Percentiles rank a stretch among this genome's conserved stretches.
Evolutionary conservation across 2,329 filamentous ascomycete genomes (phyloP).

Genomic region (Penicillium sp.): DNA sequence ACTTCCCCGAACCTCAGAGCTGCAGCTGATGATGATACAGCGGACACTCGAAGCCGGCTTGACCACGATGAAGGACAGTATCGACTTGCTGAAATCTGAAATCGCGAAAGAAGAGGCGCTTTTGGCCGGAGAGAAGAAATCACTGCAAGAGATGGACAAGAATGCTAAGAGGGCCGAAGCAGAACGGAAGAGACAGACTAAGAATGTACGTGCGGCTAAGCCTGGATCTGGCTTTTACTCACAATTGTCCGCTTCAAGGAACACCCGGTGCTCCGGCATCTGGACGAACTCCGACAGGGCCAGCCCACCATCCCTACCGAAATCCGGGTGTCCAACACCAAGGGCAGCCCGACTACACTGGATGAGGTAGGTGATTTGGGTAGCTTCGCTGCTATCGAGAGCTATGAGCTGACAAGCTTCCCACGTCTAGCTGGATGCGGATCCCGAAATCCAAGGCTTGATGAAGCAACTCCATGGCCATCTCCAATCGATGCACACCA

Average conservation of each 20-base stretch:
- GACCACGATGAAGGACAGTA: slow-evolving; percentile 40
- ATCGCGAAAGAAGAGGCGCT: slow-evolving; percentile 44
- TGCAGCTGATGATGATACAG: slow-evolving; percentile 25
- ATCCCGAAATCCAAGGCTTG: slow-evolving; percentile 37
- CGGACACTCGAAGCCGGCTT: slow-evolving; percentile 39
- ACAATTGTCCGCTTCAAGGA: slow-evolving; percentile 29
- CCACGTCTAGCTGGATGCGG: slow-evolving; percentile 39
- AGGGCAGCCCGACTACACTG: slow-evolving; percentile 27
- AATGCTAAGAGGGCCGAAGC: slow-evolving; percentile 42
- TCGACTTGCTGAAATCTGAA: slow-evolving; percentile 41
- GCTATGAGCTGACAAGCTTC: not conserved
- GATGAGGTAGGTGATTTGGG: slow-evolving; percentile 33
- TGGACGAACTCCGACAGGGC: slow-evolving; percentile 26
- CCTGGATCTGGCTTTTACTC: slow-evolving; percentile 7
- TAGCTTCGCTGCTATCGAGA: not conserved
- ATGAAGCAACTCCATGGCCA: slow-evolving; percentile 44
- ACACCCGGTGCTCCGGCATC: slow-evolving; percentile 40
- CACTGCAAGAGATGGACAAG: slow-evolving; percentile 43
- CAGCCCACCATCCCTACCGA: slow-evolving; percentile 21
- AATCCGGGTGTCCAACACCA: slow-evolving; percentile 28
- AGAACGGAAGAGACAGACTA: slow-evolving; percentile 41
- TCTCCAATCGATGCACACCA: slow-evolving; percentile 46
- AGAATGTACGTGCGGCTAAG: slow-evolving; percentile 33
- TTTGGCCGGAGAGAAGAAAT: slow-evolving; percentile 40
- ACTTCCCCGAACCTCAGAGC: not conserved